Evolutionary conservation across 1,284 basidiomycete genomes (phyloP).

Genomic region (Trametes sp.): DNA sequence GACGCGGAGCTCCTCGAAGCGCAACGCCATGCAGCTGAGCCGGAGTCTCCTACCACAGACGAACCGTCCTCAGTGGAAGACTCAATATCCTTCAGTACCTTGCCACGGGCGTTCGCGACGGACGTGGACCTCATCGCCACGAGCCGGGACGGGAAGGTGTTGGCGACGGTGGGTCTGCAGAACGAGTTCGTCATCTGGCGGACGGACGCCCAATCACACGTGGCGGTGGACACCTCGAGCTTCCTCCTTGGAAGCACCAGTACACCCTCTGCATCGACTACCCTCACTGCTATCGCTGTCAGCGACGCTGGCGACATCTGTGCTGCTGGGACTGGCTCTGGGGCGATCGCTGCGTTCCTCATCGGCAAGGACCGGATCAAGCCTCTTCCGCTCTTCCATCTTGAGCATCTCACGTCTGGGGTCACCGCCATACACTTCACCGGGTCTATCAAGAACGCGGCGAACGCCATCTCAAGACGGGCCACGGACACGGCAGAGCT

Average conservation of each 20-base stretch:
- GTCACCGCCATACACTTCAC: constrained; percentile 60
- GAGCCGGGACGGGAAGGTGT: constrained; percentile 67
- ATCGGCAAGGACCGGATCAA: constrained; percentile 51
- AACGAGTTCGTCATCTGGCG: constrained; percentile 81
- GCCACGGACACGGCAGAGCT: constrained; percentile 34
- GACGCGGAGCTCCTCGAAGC: constrained; percentile 91
- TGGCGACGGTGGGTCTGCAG: constrained; percentile 79
- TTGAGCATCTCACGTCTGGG: constrained; percentile 55
- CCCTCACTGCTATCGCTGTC: constrained; percentile 66
- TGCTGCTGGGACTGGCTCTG: constrained; percentile 71
- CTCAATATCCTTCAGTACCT: constrained; percentile 66
- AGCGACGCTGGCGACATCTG: constrained; percentile 62
- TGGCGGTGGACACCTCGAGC: constrained; percentile 60
- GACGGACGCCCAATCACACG: constrained; percentile 49
- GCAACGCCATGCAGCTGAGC: constrained; percentile 69
- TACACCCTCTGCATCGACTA: constrained; percentile 53
- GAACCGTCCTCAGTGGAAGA: constrained; percentile 51
- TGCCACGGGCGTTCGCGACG: constrained; percentile 78
- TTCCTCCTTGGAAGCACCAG: constrained; percentile 56
- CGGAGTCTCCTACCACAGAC: constrained; percentile 40
- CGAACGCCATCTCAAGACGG: constrained; percentile 37
- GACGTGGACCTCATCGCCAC: constrained; percentile 85
- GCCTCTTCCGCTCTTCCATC: constrained; percentile 52
- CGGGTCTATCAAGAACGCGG: constrained; percentile 29
- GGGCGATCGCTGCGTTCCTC: constrained; percentile 64